phyloP scores from a whole-genome alignment of 306 rosid species.

The Cercis canadensis region DNA sequence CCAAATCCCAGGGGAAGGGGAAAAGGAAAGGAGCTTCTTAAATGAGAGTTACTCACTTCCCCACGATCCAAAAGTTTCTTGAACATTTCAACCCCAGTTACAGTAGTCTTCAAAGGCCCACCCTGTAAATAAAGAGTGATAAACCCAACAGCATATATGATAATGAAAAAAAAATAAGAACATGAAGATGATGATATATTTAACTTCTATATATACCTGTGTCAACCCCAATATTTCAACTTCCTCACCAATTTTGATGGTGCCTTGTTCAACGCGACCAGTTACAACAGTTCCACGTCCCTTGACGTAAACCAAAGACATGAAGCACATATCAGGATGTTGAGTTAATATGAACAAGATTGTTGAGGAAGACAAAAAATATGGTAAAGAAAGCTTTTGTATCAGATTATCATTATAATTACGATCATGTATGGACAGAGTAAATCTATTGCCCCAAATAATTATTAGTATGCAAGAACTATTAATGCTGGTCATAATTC shows the following conservation, averaged over 20 bases:
- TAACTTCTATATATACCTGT: slow-evolving; percentile 50
- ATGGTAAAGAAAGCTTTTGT: neutral
- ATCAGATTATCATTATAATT: neutral
- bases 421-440: neutral
- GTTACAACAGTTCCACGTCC: slow-evolving; percentile 98
- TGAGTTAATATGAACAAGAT: slow-evolving; percentile 8
- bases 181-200: slow-evolving; percentile 9
- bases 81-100: slow-evolving; percentile 94
- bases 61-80: slow-evolving; percentile 83
- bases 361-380: neutral
- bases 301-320: slow-evolving; percentile 44
- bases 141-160: slow-evolving; percentile 29
- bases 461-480: neutral
- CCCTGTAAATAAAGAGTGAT: slow-evolving; percentile 46
- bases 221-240: slow-evolving; percentile 82
- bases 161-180: slow-evolving; percentile 15
- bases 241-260: slow-evolving; percentile 89
- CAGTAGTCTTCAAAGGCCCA: slow-evolving; percentile 75
- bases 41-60: slow-evolving; percentile 64
- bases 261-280: slow-evolving; percentile 94
- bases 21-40: neutral
- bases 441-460: no score
- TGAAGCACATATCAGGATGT: neutral
- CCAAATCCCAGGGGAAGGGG: slow-evolving; percentile 5
- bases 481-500: neutral